Evolutionary conservation across 202 grass and related monocot species (phyloP).

Genomic region (Carex arenaria): DNA sequence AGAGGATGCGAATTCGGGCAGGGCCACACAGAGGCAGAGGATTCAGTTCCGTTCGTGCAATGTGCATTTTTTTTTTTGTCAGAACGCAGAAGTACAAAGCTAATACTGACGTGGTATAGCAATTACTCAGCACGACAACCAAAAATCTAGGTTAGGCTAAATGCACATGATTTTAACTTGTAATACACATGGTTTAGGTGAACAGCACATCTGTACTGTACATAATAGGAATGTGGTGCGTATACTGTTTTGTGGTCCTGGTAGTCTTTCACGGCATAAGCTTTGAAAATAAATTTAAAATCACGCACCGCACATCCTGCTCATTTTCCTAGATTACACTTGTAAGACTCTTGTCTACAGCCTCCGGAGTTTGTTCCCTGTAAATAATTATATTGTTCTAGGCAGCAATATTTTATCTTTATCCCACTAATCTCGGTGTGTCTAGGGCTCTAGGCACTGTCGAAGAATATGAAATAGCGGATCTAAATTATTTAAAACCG

Average conservation of each 20-base stretch:
- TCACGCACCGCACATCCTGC: not conserved
- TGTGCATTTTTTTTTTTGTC: no score
- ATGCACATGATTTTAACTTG: no score
- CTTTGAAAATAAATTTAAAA: not conserved
- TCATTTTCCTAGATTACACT: not conserved
- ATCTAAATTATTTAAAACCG: not conserved
- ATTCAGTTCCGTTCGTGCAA: no score
- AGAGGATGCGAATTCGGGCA: no score
- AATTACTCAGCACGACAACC: no score
- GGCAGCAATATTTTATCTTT: not conserved
- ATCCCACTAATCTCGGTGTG: not conserved
- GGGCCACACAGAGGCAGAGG: no score
- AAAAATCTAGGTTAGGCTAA: no score
- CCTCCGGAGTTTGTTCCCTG: not conserved
- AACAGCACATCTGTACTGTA: not conserved
- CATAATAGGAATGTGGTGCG: not conserved
- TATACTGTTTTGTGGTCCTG: not conserved
- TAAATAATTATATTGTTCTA: not conserved
- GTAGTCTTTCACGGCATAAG: not conserved
- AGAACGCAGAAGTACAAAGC: no score
- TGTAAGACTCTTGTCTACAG: not conserved
- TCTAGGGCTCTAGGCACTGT: not conserved
- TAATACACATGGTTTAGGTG: not conserved
- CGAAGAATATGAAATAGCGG: not conserved
- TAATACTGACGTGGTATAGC: no score